Evolutionary conservation across 352 stramenopile genomes (phyloP), one percentile per base, ranked within the genome.

Genomic region (Pythium dissimile): DNA sequence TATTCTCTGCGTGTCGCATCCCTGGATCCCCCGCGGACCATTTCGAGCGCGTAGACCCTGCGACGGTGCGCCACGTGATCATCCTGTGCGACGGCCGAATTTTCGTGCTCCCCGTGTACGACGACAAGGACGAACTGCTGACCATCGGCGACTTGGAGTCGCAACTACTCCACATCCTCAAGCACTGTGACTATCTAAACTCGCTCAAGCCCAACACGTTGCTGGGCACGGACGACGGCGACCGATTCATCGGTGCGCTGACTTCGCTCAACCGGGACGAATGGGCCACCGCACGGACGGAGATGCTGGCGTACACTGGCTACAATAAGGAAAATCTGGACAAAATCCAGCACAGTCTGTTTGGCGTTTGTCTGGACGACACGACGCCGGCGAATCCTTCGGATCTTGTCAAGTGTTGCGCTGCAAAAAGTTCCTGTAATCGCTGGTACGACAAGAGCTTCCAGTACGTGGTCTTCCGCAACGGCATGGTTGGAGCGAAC

Each of bases 371-470:
- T 71, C 66, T 98, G 9, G 87, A 97, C 44, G 77, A 81, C 15
- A 61, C 55, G 20, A 73, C 65, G 26, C 81, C 73, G 1, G 49
- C 45, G 1, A 80, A 69, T 6, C 70, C 75, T 2, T 84, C 76
- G 7, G 73, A 74, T 28, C 59, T 86, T 5, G 67, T 73, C 32
- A 71, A 78, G 64, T 75, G 56, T 64, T 95, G 73, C 54, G 83
- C 66, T 41, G 86, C 64, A 16, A 44, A 59, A 10, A 88, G 69
- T 42, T 73, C 62, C 27, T 71, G 72, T 41, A 98, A 98, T 68
- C 88, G 94, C 42, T 98, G 89, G 86, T 98, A 97, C 56, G 96
- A 98, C 74, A 99, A 99, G 72, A 97, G 89, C 18, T 90, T 98
- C 67, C 91, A 98, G 75, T 75, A 98, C 24, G 75, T 98, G 26